A percentile compares a stretch with the other conserved stretches of the same genome.
Evolutionary conservation across 164 flowering plant genomes (phyloP).

Genomic region (Buxus sempervirens): DNA sequence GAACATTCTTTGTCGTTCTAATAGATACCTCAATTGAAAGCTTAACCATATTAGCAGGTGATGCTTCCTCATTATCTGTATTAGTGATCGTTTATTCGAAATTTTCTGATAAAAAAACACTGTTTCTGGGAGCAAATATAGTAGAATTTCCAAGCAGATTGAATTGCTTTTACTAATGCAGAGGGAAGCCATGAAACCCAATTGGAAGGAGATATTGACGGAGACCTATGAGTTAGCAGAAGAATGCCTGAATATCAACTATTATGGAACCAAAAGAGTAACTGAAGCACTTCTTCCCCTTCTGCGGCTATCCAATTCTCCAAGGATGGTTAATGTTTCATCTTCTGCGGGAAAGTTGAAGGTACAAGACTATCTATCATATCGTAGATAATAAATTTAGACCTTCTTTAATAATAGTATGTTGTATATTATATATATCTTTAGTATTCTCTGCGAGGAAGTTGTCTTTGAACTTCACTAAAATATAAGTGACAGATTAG

Average conservation of each 20-base stretch:
- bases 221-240: slow-evolving; percentile 32
- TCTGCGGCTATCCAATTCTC: slow-evolving; percentile 44
- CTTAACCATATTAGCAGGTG: background rate
- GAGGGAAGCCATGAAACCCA: slow-evolving; percentile 11
- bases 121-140: no score
- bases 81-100: no score
- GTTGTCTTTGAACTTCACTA: no score
- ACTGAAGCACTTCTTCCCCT: slow-evolving; percentile 42
- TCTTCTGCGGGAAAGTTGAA: slow-evolving; percentile 34
- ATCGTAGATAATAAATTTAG: background rate
- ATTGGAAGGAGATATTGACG: background rate
- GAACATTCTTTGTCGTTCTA: background rate
- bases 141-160: background rate
- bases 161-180: slow-evolving; percentile 6
- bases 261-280: slow-evolving; percentile 49
- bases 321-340: slow-evolving; percentile 54
- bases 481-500: no score
- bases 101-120: no score
- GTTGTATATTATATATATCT: no score
- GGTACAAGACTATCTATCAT: slow-evolving; percentile 23
- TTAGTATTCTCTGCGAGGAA: no score
- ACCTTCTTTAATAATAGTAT: no score
- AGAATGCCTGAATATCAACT: slow-evolving; percentile 46
- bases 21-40: background rate
- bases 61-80: no score